Conservation (phyloP, 345 rosid genomes). For the Dovyalis caffra region DNA sequence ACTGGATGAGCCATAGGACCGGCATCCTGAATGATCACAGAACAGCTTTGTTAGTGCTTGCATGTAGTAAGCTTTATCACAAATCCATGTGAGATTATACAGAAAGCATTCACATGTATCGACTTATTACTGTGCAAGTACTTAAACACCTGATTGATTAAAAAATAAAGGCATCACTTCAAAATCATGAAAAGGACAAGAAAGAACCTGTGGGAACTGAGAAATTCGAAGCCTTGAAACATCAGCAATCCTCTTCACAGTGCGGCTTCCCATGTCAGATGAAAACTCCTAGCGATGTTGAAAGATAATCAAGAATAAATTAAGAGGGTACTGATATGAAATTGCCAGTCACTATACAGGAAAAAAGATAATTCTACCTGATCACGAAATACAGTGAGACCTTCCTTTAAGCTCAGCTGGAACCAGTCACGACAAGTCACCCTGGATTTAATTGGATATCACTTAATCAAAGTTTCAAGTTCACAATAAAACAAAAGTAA, state of each 20-base stretch:
- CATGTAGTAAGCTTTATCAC: background rate
- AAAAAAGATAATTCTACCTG: conserved; percentile 48
- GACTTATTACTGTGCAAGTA: background rate
- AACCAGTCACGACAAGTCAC: conserved; percentile 99
- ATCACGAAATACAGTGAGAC: conserved; percentile 96
- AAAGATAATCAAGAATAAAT: conserved; percentile 1
- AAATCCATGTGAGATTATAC: background rate
- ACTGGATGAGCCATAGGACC: conserved; percentile 99
- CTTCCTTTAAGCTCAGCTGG: conserved; percentile 99
- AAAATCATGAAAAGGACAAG: background rate
- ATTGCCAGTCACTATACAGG: background rate
- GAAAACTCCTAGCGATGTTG: conserved; percentile 74
- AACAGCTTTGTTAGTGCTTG: conserved; percentile 1
- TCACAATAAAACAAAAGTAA: background rate
- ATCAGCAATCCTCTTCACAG: conserved; percentile 94
- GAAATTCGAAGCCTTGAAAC: conserved; percentile 84
- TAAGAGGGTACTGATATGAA: background rate
- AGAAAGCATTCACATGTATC: background rate
- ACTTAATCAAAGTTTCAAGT: conserved; percentile 8
- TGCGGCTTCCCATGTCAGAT: conserved; percentile 97
- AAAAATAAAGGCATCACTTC: background rate
- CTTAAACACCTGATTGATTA: background rate
- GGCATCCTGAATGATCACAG: conserved; percentile 60
- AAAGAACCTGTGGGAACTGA: conserved; percentile 88
- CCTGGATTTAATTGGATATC: conserved; percentile 42